Percentiles rank a stretch among this genome's conserved stretches.
Conservation (phyloP, 2,329 filamentous ascomycete genomes). For the Phialemonium atrogriseum region DNA sequence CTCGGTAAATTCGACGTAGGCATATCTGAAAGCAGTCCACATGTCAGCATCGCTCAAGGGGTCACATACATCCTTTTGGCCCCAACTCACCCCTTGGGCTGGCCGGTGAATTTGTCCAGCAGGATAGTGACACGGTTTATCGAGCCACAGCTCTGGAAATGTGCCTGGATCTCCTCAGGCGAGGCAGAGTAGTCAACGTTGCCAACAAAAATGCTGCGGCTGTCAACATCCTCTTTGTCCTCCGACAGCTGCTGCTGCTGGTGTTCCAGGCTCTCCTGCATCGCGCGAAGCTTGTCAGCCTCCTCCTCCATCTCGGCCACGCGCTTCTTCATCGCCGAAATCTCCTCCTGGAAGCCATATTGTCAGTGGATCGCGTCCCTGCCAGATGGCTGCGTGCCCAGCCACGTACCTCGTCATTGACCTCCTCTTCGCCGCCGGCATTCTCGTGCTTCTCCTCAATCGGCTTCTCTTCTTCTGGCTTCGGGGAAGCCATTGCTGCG, state of each 20-base stretch:
- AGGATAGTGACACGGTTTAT: conserved; percentile 98
- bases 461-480: conserved; percentile 11
- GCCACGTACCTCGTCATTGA: conserved; percentile 7
- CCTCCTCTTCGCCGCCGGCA: conserved; percentile 5
- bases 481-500: conserved; percentile 6
- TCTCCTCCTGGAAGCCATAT: conserved; percentile 54
- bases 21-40: conserved; percentile 58
- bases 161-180: conserved; percentile 95
- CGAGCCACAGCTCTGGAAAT: conserved; percentile 93
- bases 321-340: conserved; percentile 77
- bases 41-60: too few species aligned
- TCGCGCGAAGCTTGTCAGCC: conserved; percentile 76
- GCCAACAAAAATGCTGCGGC: conserved; percentile 92
- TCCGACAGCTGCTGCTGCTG: conserved; percentile 77
- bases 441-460: conserved; percentile 11
- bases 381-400: conserved; percentile 7
- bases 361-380: conserved; percentile 2
- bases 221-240: conserved; percentile 92
- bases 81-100: conserved; percentile 94
- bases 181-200: conserved; percentile 98
- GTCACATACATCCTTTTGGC: too few species aligned
- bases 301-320: conserved; percentile 89
- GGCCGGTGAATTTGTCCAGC: conserved; percentile 95
- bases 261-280: conserved; percentile 80
- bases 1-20: conserved; percentile 97